These are phyloP conservation scores for Raphanus sativus DNA, from an alignment of 345 rosid genomes.

Conservation along the genomic window DNA sequence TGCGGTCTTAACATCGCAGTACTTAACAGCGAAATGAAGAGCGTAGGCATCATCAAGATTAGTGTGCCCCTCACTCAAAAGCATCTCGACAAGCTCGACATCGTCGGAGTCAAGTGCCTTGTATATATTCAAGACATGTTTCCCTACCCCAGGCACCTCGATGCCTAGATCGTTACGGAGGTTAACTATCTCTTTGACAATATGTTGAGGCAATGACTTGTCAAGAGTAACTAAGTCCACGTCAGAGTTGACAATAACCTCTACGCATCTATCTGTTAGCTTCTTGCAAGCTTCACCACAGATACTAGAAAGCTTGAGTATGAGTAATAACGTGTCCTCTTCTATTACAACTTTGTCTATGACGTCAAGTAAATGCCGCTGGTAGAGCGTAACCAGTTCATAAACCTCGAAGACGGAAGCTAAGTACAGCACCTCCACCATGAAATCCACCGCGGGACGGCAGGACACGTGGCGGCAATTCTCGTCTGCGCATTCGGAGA, in stretches of 20 bases:
- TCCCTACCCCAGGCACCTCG: conserved; percentile 41
- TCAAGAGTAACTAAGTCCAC: conserved; percentile 61
- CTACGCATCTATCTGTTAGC: conserved; percentile 48
- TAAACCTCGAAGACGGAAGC: conserved; percentile 61
- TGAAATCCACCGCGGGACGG: conserved; percentile 47
- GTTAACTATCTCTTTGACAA: conserved; percentile 50
- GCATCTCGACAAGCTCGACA: conserved; percentile 63
- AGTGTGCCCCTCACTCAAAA: conserved; percentile 60
- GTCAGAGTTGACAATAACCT: conserved; percentile 55
- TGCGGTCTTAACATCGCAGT: conserved; percentile 74
- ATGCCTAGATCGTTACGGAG: conserved; percentile 45
- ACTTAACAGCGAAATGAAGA: conserved; percentile 85
- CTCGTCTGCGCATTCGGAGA: conserved; percentile 71
- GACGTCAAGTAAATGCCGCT: conserved; percentile 59
- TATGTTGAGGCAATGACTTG: conserved; percentile 55
- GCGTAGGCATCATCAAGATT: conserved; percentile 69
- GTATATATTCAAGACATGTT: conserved; percentile 59
- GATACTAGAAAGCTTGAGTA: conserved; percentile 56
- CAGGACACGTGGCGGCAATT: conserved; percentile 69
- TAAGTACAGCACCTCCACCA: conserved; percentile 66
- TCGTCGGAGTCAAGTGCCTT: conserved; percentile 84
- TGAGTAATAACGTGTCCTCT: conserved; percentile 54
- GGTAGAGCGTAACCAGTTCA: conserved; percentile 66
- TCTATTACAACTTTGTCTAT: conserved; percentile 61
- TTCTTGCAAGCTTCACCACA: conserved; percentile 58